Conservation (phyloP, 1,139 yeast genomes). For the Entelexis sorbosivorans region DNA sequence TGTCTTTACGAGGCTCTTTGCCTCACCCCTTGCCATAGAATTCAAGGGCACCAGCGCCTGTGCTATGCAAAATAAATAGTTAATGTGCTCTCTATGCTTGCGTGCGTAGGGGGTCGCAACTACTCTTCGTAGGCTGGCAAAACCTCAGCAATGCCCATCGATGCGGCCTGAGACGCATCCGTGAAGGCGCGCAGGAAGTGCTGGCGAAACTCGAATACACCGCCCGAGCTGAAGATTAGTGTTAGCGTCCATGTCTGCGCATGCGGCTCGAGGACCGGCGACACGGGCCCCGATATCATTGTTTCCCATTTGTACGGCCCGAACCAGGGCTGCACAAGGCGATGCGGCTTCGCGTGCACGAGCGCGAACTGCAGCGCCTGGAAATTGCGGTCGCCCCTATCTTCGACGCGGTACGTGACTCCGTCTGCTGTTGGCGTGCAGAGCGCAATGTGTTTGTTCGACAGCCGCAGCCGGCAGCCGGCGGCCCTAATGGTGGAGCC, state of each 20-base stretch:
- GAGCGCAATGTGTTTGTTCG: conserved; percentile 13
- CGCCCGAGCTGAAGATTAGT: conserved; percentile 28
- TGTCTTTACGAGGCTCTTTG: too few species aligned
- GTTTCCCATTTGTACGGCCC: conserved; percentile 31
- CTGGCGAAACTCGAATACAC: conserved; percentile 28
- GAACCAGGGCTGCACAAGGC: conserved; percentile 31
- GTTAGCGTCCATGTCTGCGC: conserved; percentile 24
- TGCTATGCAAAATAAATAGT: too few species aligned
- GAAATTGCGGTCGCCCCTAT: conserved; percentile 26
- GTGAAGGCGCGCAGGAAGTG: conserved; percentile 11
- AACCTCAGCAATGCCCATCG: conserved; percentile 21
- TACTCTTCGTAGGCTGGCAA: conserved; percentile 21
- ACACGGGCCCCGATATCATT: conserved; percentile 20
- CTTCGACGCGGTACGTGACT: conserved; percentile 25
- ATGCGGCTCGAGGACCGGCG: conserved; percentile 25
- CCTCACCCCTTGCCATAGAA: too few species aligned
- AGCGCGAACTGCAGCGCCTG: conserved; percentile 2
- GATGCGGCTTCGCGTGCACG: conserved; percentile 12
- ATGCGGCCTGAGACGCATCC: conserved; percentile 17
- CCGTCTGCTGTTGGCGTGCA: neutral
- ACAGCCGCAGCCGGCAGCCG: conserved; percentile 4
- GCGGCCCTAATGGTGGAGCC: conserved; percentile 9
- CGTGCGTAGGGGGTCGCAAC: too few species aligned
- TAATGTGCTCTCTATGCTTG: too few species aligned
- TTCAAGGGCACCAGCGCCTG: too few species aligned